phyloP scores from a whole-genome alignment of 164 flowering plant species.

The Protea cynaroides region DNA sequence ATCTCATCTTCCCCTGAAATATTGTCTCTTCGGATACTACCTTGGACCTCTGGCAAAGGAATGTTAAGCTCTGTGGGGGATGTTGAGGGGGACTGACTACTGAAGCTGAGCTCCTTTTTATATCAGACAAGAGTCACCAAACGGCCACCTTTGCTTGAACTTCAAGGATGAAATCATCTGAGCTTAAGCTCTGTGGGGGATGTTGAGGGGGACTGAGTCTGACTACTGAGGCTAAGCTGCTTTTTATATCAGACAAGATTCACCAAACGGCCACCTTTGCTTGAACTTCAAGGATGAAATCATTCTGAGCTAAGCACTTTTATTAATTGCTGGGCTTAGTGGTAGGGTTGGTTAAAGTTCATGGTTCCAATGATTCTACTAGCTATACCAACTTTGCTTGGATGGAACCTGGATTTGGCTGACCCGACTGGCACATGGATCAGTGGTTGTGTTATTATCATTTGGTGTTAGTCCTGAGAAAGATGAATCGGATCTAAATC shows the following conservation, averaged over 20 bases:
- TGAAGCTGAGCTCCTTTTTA: neutral
- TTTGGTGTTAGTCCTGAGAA: too few relatives aligned
- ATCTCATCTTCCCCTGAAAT: conserved; percentile 5
- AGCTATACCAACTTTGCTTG: too few relatives aligned
- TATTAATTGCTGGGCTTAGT: neutral
- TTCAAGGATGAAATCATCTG: conserved; percentile 10
- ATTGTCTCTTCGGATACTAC: conserved; percentile 11
- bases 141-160: conserved; percentile 7
- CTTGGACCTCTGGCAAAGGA: neutral
- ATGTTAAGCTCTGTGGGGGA: neutral
- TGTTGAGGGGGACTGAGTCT: neutral
- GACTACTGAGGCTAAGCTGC: too few relatives aligned
- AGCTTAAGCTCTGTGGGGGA: neutral
- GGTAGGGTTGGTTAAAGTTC: conserved; percentile 8
- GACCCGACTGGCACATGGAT: too few relatives aligned
- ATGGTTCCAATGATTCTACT: conserved; percentile 7
- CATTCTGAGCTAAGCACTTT: neutral
- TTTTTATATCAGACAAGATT: neutral
- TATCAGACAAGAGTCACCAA: neutral
- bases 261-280: conserved; percentile 5
- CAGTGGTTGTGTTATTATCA: too few relatives aligned
- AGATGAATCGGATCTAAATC: too few relatives aligned
- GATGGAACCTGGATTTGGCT: too few relatives aligned
- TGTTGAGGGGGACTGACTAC: neutral
- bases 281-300: conserved; percentile 2